Conservation (phyloP, 257 asterid species). For the Solanum bulbocastanum region DNA sequence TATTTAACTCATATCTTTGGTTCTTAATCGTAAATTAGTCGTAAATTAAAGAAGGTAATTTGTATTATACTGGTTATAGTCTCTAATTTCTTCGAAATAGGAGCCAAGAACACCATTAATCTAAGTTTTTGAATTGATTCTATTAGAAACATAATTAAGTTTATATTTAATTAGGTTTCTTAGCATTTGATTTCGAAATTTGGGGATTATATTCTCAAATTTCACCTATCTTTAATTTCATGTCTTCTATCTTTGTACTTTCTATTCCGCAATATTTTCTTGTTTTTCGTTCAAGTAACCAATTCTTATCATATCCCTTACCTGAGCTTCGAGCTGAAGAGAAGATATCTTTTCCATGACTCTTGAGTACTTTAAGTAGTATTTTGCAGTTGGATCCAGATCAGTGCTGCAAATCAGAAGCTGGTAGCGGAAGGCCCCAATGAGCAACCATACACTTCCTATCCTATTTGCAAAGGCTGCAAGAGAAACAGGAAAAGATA, state of each 20-base stretch:
- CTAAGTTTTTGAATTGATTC: neutral
- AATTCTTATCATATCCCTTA: conserved; percentile 8
- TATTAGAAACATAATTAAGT: neutral
- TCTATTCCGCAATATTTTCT: neutral
- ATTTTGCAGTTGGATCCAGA: conserved; percentile 74
- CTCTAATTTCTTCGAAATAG: neutral
- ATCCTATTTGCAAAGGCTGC: conserved; percentile 27
- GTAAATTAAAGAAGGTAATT: neutral
- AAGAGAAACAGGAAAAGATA: conserved; percentile 2
- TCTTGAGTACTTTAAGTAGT: conserved; percentile 52
- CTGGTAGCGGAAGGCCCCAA: conserved; percentile 68
- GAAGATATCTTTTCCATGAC: conserved; percentile 55
- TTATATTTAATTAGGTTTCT: neutral
- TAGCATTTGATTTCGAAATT: neutral
- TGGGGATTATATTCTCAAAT: neutral
- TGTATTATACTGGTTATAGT: neutral
- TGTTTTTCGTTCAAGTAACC: neutral
- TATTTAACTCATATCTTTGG: neutral
- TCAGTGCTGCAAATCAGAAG: conserved; percentile 59
- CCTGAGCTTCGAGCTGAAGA: conserved; percentile 74
- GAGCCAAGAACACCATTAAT: neutral
- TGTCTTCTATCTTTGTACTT: neutral
- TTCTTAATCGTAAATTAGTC: neutral
- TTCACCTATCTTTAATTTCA: neutral
- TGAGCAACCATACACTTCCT: conserved; percentile 51